phyloP scores from a whole-genome alignment of 2,329 filamentous ascomycete species.

The Calonectria fujianensis region DNA sequence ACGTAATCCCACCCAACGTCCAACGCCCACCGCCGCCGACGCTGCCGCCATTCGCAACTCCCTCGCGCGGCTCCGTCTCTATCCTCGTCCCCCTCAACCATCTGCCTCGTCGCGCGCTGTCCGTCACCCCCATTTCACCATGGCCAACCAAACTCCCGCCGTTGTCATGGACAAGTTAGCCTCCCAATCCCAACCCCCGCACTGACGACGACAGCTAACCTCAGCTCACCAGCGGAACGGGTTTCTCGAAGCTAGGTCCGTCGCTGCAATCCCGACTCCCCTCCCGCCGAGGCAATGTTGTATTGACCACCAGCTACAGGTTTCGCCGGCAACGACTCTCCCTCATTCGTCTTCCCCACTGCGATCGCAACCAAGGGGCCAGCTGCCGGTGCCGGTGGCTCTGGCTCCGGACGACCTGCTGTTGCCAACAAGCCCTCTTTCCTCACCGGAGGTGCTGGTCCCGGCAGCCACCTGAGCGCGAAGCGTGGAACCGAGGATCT shows the following conservation, averaged over 20 bases:
- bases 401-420: constrained; percentile 90
- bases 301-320: constrained; percentile 71
- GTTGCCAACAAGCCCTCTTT: constrained; percentile 97
- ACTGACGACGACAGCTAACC: constrained; percentile 57
- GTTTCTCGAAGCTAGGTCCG: constrained; percentile 98
- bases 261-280: constrained; percentile 38
- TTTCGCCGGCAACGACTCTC: constrained; percentile 99
- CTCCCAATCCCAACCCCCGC: constrained; percentile 59
- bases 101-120: constrained; percentile 45
- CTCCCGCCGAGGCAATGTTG: constrained; percentile 33
- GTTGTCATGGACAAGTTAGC: constrained; percentile 99
- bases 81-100: constrained; percentile 36
- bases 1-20: constrained; percentile 53
- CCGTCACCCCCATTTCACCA: constrained; percentile 64
- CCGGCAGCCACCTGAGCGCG: constrained; percentile 86
- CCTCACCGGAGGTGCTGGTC: constrained; percentile 91
- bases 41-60: constrained; percentile 49
- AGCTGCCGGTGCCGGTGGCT: constrained; percentile 80
- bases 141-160: constrained; percentile 99
- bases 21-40: constrained; percentile 50
- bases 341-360: constrained; percentile 99
- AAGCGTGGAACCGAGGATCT: constrained; percentile 98
- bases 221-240: constrained; percentile 86
- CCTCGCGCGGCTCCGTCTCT: constrained; percentile 44
- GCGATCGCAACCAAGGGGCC: constrained; percentile 96